Conservation (phyloP, 129 eudicot genomes). For the Cynara cardunculus region DNA sequence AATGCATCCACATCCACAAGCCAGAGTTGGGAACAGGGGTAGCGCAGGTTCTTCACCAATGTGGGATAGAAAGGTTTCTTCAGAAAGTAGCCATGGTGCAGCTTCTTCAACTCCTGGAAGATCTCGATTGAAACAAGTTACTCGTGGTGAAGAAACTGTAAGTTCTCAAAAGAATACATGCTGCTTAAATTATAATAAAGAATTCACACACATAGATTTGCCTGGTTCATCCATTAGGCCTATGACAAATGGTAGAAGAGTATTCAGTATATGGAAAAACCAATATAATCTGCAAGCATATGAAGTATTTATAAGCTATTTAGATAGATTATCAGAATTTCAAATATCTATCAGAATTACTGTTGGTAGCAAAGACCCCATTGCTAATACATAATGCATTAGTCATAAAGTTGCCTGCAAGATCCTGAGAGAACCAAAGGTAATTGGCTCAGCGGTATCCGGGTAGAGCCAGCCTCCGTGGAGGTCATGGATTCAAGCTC, state of each 20-base stretch:
- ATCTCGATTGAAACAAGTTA: slow-evolving; percentile 60
- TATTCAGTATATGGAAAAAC: not conserved
- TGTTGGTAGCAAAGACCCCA: not conserved
- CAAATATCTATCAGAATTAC: not conserved
- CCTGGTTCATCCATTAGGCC: not conserved
- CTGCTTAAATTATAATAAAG: not conserved
- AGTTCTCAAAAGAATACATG: slow-evolving; percentile 9
- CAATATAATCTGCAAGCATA: not conserved
- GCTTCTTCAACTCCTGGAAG: slow-evolving; percentile 80
- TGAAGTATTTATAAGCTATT: not conserved
- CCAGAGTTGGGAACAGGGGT: slow-evolving; percentile 43
- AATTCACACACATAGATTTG: not conserved
- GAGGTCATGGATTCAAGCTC: not conserved
- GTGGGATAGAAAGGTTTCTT: slow-evolving; percentile 58
- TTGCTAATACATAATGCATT: not conserved
- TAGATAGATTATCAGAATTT: not conserved
- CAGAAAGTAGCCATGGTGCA: slow-evolving; percentile 57
- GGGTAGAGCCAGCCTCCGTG: not conserved
- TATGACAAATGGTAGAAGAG: not conserved
- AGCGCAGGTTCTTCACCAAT: slow-evolving; percentile 56
- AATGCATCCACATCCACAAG: slow-evolving; percentile 50
- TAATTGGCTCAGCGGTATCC: not conserved
- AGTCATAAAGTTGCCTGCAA: not conserved
- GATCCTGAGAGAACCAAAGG: not conserved
- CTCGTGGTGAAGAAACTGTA: slow-evolving; percentile 76